Base-by-base conservation (phyloP, 2,329 filamentous ascomycete species). In the Fusarium hostae region DNA sequence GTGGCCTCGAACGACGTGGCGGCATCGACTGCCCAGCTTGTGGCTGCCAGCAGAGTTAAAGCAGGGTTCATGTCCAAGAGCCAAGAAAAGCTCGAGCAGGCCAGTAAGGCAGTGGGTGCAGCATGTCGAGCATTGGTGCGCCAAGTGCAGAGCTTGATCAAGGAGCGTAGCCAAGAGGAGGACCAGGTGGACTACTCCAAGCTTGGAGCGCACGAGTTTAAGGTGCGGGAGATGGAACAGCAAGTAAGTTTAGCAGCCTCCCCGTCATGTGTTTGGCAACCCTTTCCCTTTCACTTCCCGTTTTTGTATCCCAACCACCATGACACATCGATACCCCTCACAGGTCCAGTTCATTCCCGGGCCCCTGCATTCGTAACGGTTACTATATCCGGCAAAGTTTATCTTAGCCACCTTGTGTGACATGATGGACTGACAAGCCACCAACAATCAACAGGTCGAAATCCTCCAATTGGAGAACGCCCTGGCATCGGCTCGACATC, bases 171-270 rank as follows among this genome's bases (percentile, higher is more conserved):
- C 79, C 87, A 89, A 74, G 94, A 94, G 69, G 94, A 95, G 39
- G 94, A 97, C 59, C 86, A 88, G 55, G 90, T 97, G 26, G 96
- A 99, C 81, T 99, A 98, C 82, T 86, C 88, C 45, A 93, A 94
- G 84, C 85, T 99, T 50, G 95, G 93, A 69, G 90, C 92, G 35
- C 95, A 98, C 82, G 96, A 99, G 84, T 98, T 99, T 87, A 99
- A 99, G 88, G 94, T 98, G 56, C 89, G 92, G 76, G 95, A 99
- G 85, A 99, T 99, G 96, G 96, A 99, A 85, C 96, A 99, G 80
- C 96, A 99, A 93, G 95, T 97, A 87, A 79, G 81, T 78, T 45
- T 52, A 37, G 41, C 43, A 66, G 39, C 47, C 50, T 48, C 51
- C 41, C 48, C 47, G 37, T 63, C 65, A 61, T 68, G 41, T 67